A percentile compares a stretch with the other conserved stretches of the same genome.
phyloP scores from a whole-genome alignment of 2,329 filamentous ascomycete species.

The Trichoderma guizhouense region DNA sequence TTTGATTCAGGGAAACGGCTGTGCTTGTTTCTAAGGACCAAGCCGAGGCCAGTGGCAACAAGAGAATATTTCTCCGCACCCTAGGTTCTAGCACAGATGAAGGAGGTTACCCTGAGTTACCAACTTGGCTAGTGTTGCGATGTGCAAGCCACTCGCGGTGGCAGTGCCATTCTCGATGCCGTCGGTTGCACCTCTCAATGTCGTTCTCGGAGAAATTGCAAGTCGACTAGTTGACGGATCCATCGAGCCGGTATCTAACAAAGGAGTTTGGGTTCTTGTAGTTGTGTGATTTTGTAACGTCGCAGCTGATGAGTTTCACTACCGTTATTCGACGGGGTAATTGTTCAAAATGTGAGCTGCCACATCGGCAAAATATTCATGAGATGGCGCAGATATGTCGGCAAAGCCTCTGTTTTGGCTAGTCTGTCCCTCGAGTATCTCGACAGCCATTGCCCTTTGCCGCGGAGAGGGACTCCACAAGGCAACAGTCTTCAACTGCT shows the following conservation, averaged over 20 bases:
- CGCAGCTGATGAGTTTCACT: neutral
- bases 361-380: conserved; percentile 24
- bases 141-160: neutral
- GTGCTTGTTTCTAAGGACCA: neutral
- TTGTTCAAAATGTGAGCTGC: conserved; percentile 19
- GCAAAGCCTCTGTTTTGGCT: conserved; percentile 20
- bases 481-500: conserved; percentile 18
- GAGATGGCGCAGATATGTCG: conserved; percentile 18
- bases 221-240: neutral
- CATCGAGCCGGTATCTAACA: neutral
- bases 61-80: neutral
- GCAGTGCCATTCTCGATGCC: neutral
- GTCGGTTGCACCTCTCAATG: neutral
- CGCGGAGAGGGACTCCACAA: conserved; percentile 21
- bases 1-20: neutral
- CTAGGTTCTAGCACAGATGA: neutral
- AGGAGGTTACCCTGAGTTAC: neutral
- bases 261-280: neutral
- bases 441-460: conserved; percentile 15
- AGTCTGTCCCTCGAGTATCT: conserved; percentile 10
- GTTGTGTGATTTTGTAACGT: neutral
- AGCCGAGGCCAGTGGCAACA: neutral
- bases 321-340: conserved; percentile 11
- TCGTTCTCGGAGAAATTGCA: neutral
- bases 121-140: neutral